A percentile compares a stretch with the other conserved stretches of the same genome.
phyloP scores from a whole-genome alignment of 2,329 filamentous ascomycete genomes.

The Trichocomaceae sp. region DNA sequence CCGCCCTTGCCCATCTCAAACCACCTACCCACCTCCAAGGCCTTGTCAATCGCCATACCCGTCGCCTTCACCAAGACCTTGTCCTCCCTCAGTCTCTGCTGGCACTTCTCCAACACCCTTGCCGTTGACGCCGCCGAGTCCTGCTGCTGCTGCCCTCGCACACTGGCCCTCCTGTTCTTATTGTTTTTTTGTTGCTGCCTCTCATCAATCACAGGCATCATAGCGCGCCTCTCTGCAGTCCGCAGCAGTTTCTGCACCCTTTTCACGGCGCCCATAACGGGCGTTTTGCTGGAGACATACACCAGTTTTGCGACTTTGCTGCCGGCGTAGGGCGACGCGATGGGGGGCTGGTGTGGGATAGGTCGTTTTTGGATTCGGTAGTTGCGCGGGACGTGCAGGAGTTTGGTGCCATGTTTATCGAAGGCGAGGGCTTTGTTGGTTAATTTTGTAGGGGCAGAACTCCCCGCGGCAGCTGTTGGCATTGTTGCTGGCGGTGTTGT shows the following conservation, averaged over 20 bases:
- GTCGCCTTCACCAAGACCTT: constrained; percentile 54
- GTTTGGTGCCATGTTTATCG: constrained; percentile 6
- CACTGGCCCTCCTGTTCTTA: not conserved
- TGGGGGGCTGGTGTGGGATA: constrained; percentile 50
- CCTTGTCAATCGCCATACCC: constrained; percentile 53
- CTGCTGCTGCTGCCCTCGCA: not conserved
- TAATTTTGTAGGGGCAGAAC: not conserved
- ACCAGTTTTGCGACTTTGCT: constrained; percentile 46
- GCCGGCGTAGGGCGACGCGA: constrained; percentile 49
- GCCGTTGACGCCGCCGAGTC: not conserved
- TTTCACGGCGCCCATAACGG: constrained; percentile 55
- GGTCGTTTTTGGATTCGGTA: constrained; percentile 48
- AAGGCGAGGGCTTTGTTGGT: constrained; percentile 2
- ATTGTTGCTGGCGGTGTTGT: too few species aligned
- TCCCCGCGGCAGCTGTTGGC: not conserved
- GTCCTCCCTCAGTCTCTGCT: constrained; percentile 36
- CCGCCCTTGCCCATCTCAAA: constrained; percentile 41
- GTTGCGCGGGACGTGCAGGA: constrained; percentile 7
- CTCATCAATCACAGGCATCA: constrained; percentile 21
- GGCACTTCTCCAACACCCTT: constrained; percentile 26
- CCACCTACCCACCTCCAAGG: constrained; percentile 49
- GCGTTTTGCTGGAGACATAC: constrained; percentile 50
- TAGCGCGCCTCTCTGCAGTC: constrained; percentile 47
- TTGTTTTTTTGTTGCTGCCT: not conserved
- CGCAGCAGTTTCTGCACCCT: constrained; percentile 51